Conservation (phyloP, 2,329 filamentous ascomycete species). For the Plectosphaerella sp. region DNA sequence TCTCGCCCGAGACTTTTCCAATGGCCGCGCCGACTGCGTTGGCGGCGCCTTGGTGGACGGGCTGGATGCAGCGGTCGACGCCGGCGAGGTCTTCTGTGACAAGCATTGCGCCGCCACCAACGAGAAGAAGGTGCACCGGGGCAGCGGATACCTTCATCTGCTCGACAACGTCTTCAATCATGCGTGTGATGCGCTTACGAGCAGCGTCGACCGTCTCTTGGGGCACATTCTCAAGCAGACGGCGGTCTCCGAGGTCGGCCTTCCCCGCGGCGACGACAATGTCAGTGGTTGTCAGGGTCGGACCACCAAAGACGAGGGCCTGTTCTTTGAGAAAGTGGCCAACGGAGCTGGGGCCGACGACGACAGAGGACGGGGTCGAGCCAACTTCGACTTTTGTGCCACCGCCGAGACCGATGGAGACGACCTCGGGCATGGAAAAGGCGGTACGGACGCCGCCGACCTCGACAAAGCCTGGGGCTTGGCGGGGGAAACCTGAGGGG, state of each 20-base stretch:
- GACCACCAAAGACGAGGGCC: conserved; percentile 48
- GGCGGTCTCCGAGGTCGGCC: conserved; percentile 22
- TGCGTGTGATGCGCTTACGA: conserved; percentile 32
- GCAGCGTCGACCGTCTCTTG: conserved; percentile 14
- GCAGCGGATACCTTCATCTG: conserved; percentile 52
- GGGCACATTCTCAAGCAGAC: conserved; percentile 20
- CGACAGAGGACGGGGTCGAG: conserved; percentile 17
- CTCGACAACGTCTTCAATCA: conserved; percentile 49
- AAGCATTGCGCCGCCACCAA: conserved; percentile 53
- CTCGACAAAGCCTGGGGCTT: conserved; percentile 53
- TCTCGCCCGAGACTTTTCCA: conserved; percentile 46
- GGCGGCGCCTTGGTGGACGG: conserved; percentile 48
- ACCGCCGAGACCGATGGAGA: conserved; percentile 53
- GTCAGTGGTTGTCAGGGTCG: conserved; percentile 48
- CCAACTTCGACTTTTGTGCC: conserved; percentile 30
- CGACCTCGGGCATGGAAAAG: conserved; percentile 52
- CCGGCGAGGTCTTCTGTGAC: conserved; percentile 42
- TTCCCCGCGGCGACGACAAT: conserved; percentile 36
- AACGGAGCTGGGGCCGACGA: conserved; percentile 53
- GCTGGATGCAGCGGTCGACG: conserved; percentile 44
- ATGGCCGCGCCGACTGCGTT: conserved; percentile 60
- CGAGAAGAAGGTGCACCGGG: conserved; percentile 47
- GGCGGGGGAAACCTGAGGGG: conserved; percentile 54
- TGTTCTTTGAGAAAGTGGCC: conserved; percentile 44
- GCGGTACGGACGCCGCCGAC: conserved; percentile 56